phyloP scores from a whole-genome alignment of 2,329 filamentous ascomycete genomes.

The Calonectria honghensis region DNA sequence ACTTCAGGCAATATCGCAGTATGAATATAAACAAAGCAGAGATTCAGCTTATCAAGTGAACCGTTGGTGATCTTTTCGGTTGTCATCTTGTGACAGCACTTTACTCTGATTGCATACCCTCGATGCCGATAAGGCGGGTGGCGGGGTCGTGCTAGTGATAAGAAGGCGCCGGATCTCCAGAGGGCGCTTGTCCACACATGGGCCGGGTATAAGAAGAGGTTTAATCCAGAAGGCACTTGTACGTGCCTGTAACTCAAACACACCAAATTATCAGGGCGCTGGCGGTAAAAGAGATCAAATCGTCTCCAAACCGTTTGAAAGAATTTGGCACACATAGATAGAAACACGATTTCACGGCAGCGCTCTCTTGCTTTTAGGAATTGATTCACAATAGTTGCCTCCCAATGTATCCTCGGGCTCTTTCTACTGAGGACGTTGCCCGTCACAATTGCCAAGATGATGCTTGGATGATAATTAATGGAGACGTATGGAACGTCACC shows the following conservation, averaged over 20 bases:
- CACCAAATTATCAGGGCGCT: background rate
- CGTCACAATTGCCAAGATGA: background rate
- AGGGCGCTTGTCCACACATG: background rate
- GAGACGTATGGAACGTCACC: background rate
- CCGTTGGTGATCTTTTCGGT: background rate
- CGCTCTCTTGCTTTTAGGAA: background rate
- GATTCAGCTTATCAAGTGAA: background rate
- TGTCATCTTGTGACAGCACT: background rate
- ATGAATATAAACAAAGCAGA: background rate
- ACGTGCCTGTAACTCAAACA: background rate
- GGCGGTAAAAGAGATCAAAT: background rate
- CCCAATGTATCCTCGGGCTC: background rate
- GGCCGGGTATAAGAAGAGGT: background rate
- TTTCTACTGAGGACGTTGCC: background rate
- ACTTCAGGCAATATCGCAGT: background rate
- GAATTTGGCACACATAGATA: background rate
- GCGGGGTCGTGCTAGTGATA: background rate
- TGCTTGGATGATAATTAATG: conserved; percentile 5
- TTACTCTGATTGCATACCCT: background rate
- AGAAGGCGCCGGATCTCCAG: background rate
- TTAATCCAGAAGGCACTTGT: background rate
- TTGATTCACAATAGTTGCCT: background rate
- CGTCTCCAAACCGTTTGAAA: background rate
- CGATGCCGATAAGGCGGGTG: background rate
- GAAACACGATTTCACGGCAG: background rate